Conservation (phyloP, 257 asterid species). For the Fraxinus anomala region DNA sequence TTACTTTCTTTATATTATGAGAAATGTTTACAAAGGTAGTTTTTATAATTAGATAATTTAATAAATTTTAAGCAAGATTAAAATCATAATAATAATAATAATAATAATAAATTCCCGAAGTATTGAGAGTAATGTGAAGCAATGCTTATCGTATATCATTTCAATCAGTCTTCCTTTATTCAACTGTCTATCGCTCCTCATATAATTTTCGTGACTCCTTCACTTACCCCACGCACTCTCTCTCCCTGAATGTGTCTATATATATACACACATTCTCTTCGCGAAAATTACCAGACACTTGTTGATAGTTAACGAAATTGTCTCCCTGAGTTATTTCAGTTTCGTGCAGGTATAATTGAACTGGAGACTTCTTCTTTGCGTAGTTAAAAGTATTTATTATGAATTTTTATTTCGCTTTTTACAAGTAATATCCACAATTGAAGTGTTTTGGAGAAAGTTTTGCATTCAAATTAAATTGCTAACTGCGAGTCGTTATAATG, state of each 20-base stretch:
- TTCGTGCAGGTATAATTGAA: slow-evolving; percentile 1
- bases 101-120: neutral
- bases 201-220: neutral
- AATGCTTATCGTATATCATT: neutral
- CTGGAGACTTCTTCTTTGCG: neutral
- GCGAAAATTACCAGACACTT: neutral
- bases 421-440: neutral
- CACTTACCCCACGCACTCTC: neutral
- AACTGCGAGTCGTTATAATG: neutral
- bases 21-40: too few species aligned
- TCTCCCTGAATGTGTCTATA: neutral
- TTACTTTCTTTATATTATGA: too few species aligned
- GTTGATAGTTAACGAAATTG: neutral
- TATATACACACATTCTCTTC: neutral
- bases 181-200: neutral
- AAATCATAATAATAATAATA: too few species aligned
- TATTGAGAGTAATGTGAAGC: neutral
- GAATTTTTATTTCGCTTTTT: neutral
- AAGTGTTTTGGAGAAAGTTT: neutral
- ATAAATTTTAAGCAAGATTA: too few species aligned
- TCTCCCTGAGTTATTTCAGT: neutral
- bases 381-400: neutral
- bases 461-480: neutral
- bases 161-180: neutral
- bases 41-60: too few species aligned